Evolutionary conservation across 2,329 filamentous ascomycete genomes (phyloP).

Genomic region (Thielaviopsis euricoi): DNA sequence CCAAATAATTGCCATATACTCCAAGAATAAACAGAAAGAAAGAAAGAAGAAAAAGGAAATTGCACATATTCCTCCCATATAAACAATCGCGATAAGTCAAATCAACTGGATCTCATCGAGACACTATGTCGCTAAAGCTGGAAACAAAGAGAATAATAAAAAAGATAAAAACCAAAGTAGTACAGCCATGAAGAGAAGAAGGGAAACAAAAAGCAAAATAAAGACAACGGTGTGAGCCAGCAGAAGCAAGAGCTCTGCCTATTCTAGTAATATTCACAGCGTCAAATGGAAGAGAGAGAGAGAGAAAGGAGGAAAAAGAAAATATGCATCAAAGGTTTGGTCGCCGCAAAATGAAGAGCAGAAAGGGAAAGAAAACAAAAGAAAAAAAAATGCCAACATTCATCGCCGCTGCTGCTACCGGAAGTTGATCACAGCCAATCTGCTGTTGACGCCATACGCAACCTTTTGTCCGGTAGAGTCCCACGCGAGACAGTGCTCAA

Average conservation of each 20-base stretch:
- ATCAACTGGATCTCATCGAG: neutral
- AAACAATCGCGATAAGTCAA: neutral
- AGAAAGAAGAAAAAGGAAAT: neutral
- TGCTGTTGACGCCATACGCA: slow-evolving; percentile 45
- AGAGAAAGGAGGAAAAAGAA: neutral
- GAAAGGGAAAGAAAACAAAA: no score
- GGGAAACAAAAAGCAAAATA: slow-evolving; percentile 5
- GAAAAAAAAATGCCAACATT: neutral
- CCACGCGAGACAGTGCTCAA: slow-evolving; percentile 46
- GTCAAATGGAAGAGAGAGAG: neutral
- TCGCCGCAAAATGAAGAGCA: no score
- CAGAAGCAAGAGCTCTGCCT: neutral
- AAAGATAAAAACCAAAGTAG: neutral
- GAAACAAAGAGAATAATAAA: neutral
- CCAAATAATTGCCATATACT: neutral
- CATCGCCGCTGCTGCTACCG: slow-evolving; percentile 14
- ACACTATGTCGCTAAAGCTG: neutral
- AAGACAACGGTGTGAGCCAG: neutral
- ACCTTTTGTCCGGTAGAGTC: slow-evolving; percentile 44
- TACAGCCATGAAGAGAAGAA: neutral
- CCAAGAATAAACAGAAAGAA: neutral
- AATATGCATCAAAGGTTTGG: neutral
- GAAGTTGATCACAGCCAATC: slow-evolving; percentile 36
- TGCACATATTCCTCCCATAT: neutral
- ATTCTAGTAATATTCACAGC: neutral